Base-by-base conservation (phyloP, 2,329 filamentous ascomycete species). In the Colletotrichum limetticola region DNA sequence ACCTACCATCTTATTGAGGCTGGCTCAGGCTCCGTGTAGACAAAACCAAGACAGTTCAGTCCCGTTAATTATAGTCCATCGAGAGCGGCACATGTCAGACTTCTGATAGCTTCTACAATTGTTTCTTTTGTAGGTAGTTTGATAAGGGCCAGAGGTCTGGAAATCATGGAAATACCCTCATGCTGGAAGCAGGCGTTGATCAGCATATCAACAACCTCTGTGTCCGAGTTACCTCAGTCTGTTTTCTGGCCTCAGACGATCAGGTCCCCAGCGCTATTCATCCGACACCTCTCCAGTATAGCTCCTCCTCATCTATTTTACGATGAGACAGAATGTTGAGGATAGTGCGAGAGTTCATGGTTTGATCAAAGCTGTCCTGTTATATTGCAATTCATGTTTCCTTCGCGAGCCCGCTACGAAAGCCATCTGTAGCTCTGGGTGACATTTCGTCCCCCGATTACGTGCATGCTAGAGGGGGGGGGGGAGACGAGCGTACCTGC, bases 1-100 rank as follows among this genome's bases (percentile, higher is more conserved):
- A n/a, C 32, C 26, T 24, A n/a, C 32, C 32, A 19, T 42, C 37
- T 62, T 63, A n/a, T 72, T 37, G 58, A 53, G 52, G 69, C 65
- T 57, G 55, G 68, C 61, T 42, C 14, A 42, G 37, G 14, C 37
- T 12, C 32, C 32, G 32, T 12, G 32, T 19, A 42, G 16, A 42
- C 16, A 42, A 19, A 42, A 42, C 37, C 37, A 42, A 42, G 37
- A 42, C 37, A 42, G 3, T 19, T 16, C 37, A 19, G 37, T 42
- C 37, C 37, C 37, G 16, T 42, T 12, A 35, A 35, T 35, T 42
- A 19, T 42, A 42, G 37, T 42, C 37, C 14, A 19, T 42, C 37
- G 37, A 42, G 16, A 16, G 37, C 37, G 16, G 37, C 37, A 42
- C 37, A 12, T 42, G 14, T 42, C 37, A 42, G 7, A 11, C 37